Base-by-base conservation (phyloP, 2,329 filamentous ascomycete genomes). In the Monilinia fructigena region DNA sequence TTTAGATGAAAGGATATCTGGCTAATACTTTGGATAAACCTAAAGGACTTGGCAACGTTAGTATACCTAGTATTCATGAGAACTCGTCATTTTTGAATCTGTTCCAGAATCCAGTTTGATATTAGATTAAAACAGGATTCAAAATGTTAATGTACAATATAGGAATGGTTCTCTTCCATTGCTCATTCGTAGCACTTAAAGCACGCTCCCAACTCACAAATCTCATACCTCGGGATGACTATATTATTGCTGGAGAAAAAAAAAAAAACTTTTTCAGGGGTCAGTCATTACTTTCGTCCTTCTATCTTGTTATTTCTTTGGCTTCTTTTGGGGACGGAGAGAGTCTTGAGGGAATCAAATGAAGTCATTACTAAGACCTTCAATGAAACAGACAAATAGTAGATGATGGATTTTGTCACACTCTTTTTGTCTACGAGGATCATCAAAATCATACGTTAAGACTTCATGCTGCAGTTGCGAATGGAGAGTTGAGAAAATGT, bases 121-220 rank as follows among this genome's bases (percentile, higher is more conserved):
- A 16, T 8, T 1, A n/a, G 11, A 20, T 12, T 3, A 8, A 20
- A 3, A 4, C n/a, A n/a, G 14, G 6, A 55, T 20, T 63, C 35
- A 47, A 64, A 8, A 18, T 38, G 8, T 5, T 16, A 10, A 23
- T n/a, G 52, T 18, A 26, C 6, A 54, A 16, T 23, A 26, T 40
- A 87, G 86, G 86, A 74, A 80, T 88, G 76, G 82, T 86, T 2
- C 78, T 88, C 0, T 84, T 87, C 69, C 83, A 87, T 71, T 84
- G 81, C 70, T 81, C 82, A 0, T 87, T 88, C 70, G 75, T 86
- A 20, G 81, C 82, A 1, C 78, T 88, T 64, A 88, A 87, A 72
- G 79, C 80, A 18, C 78, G 81, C 1, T 85, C 82, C 67, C 74
- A 73, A 16, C 73, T 81, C 54, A 84, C 82, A 0, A 59, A 81